phyloP scores from a whole-genome alignment of 331 rosid species.

The Malus hybrid region DNA sequence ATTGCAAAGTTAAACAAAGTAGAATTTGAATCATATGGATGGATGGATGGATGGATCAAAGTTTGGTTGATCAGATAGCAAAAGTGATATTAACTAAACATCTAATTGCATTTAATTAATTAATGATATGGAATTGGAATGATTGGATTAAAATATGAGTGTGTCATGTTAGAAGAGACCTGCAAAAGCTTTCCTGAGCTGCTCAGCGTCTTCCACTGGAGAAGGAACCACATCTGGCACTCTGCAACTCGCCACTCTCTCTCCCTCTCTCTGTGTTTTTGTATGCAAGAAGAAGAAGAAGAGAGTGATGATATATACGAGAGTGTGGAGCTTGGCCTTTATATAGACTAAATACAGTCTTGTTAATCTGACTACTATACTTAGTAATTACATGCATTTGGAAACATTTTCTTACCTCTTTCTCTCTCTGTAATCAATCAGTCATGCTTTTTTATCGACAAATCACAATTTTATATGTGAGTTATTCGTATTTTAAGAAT shows the following conservation, averaged over 20 bases:
- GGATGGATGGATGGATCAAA: background rate
- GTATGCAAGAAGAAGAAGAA: background rate
- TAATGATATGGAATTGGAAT: background rate
- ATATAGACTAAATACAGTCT: background rate
- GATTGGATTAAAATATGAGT: background rate
- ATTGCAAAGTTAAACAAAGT: no score
- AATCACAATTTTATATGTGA: no score
- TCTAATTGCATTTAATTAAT: no score
- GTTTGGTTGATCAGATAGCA: background rate
- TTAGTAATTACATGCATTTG: no score
- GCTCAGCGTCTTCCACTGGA: constrained; percentile 57
- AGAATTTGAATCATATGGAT: no score
- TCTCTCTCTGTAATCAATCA: no score
- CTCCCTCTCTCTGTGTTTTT: background rate
- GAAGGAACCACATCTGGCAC: constrained; percentile 57
- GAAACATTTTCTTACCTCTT: no score
- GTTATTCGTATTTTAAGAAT: no score
- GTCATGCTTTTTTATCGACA: no score
- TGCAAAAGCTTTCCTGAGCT: constrained; percentile 56
- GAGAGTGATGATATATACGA: background rate
- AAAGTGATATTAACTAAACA: no score
- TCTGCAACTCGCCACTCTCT: constrained; percentile 44
- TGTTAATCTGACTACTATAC: background rate
- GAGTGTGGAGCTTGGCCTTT: background rate
- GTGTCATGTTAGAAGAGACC: constrained; percentile 16